phyloP scores from a whole-genome alignment of 1,139 yeast species.

The Pichia sp. region DNA sequence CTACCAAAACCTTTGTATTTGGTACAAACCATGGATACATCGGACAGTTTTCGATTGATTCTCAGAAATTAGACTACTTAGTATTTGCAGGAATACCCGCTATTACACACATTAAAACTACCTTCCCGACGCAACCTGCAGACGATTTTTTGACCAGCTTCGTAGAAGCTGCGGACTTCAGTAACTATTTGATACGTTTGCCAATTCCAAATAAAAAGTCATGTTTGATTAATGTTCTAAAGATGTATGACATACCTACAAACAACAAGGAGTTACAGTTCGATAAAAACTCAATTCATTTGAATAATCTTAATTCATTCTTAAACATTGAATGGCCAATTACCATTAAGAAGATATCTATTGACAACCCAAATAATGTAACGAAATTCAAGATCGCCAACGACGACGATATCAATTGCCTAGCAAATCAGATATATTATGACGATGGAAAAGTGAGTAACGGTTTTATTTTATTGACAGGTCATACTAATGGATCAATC shows the following conservation, averaged over 20 bases:
- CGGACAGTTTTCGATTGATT: slow-evolving; percentile 48
- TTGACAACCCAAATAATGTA: slow-evolving; percentile 15
- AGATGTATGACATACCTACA: not conserved
- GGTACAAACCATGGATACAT: slow-evolving; percentile 67
- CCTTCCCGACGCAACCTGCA: slow-evolving; percentile 2
- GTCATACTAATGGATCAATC: slow-evolving; percentile 26
- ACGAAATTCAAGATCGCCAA: slow-evolving; percentile 16
- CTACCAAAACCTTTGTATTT: slow-evolving; percentile 45
- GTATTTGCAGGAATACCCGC: slow-evolving; percentile 21
- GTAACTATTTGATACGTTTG: slow-evolving; percentile 21
- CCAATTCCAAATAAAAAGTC: slow-evolving; percentile 7
- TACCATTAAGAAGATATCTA: slow-evolving; percentile 16
- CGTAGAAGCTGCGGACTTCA: slow-evolving; percentile 22
- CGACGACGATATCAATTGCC: slow-evolving; percentile 16
- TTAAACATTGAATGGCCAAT: slow-evolving; percentile 19
- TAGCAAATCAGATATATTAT: slow-evolving; percentile 2
- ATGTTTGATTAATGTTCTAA: slow-evolving; percentile 8
- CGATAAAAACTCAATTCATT: slow-evolving; percentile 2
- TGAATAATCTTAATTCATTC: slow-evolving; percentile 7
- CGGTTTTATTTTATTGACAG: slow-evolving; percentile 17
- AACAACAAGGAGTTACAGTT: slow-evolving; percentile 7
- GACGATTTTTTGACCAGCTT: slow-evolving; percentile 15
- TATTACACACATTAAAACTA: slow-evolving; percentile 20
- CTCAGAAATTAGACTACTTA: slow-evolving; percentile 21
- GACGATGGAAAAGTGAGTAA: slow-evolving; percentile 6